These are phyloP conservation scores for Rhynchosporium graminicola DNA, from an alignment of 2,329 filamentous ascomycete species.

Conservation along the genomic window DNA sequence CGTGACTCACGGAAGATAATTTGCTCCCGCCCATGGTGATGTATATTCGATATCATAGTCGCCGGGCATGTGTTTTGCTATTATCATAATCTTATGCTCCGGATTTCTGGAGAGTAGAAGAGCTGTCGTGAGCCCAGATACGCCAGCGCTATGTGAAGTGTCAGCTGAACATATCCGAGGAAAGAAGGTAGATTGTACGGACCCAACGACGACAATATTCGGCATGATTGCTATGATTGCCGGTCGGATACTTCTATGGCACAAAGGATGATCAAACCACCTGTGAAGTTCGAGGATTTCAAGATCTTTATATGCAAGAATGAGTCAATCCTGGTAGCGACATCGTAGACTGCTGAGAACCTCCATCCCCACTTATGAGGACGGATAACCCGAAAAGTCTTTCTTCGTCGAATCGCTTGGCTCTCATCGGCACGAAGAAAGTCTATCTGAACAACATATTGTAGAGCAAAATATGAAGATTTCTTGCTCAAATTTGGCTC, in stretches of 20 bases:
- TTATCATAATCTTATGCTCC: conserved; percentile 63
- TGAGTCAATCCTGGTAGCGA: not conserved
- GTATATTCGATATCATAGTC: conserved; percentile 92
- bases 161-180: not conserved
- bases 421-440: conserved; percentile 6
- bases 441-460: not conserved
- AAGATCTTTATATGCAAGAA: conserved; percentile 1
- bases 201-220: conserved; percentile 45
- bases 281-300: not conserved
- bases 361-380: conserved; percentile 16
- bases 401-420: not conserved
- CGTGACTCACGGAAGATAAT: conserved; percentile 66
- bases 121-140: conserved; percentile 66
- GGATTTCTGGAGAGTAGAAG: conserved; percentile 59
- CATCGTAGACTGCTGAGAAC: not conserved
- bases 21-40: conserved; percentile 86
- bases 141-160: conserved; percentile 55
- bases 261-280: not conserved
- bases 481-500: not conserved
- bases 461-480: not conserved
- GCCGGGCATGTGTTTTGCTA: conserved; percentile 89
- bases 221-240: conserved; percentile 30
- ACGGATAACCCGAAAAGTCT: conserved; percentile 8
- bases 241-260: not conserved
- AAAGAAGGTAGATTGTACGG: conserved; percentile 21